Base-by-base conservation (phyloP, 768 basidiomycete species). In the Boletellus emodensis region DNA sequence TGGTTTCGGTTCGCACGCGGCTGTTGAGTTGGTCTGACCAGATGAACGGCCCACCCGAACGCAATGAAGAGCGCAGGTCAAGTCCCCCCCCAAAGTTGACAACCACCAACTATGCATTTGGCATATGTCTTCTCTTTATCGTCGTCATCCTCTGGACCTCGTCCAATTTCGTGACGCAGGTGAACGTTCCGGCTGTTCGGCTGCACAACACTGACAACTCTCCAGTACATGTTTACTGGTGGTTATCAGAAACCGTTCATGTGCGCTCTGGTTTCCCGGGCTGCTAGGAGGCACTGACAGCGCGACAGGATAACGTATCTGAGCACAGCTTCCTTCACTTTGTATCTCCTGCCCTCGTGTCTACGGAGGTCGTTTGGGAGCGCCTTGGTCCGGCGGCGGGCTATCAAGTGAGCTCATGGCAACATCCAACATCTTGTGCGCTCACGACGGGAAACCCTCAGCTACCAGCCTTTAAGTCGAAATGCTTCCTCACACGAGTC, bases 221-320 rank as follows among this genome's bases (percentile, higher is more conserved):
- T 46, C 22, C 34, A 71, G 82, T 72, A 76, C 50, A 61, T 82
- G 52, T 79, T 80, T 46, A 72, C 71, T n/a, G 78, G 71, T 34
- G 91, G 90, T 38, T 95, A 84, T 59, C 80, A 86, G 64, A 97
- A 96, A 61, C 92, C 92, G 9, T 98, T 95, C 69, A 73, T 94
- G 94, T 85, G 53, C 50, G 79, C 69, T 44, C 28, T 36, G 26
- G 35, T 22, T 43, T 36, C 43, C 11, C 33, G 24, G 36, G 40
- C n/a, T 41, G 18, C 30, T 43, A 5, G 45, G 26, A 2, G 33
- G 39, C 26, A 11, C 41, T 56, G 50, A 61, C 42, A 20, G 28
- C n/a, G 18, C 28, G 18, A 22, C 50, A 90, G 89, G 50, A 79
- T 91, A 44, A 94, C 95, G 11, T 98, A 96, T 62, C 73, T 95